These are phyloP conservation scores for Rhizoclosmatium sp. DNA, from an alignment of 192 early-diverging fungal species.

Conservation along the genomic window DNA sequence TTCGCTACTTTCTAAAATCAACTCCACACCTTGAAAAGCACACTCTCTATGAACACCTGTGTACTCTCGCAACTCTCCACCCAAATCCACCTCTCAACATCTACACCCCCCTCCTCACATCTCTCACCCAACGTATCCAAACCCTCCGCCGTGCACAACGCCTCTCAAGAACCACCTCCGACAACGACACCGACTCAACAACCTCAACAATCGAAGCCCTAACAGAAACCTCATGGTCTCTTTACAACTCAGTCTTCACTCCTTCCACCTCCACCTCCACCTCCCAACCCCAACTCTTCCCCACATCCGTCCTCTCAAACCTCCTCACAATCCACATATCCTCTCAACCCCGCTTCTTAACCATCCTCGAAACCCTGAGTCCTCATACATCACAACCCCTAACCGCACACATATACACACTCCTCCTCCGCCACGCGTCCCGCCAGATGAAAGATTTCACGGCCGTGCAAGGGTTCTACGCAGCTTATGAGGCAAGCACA, in stretches of 20 bases:
- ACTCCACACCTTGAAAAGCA: not conserved
- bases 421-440: not conserved
- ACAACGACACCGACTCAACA: not conserved
- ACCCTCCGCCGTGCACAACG: not conserved
- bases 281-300: no score
- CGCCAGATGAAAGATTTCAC: not conserved
- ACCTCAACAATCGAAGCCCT: not conserved
- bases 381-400: not conserved
- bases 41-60: not conserved
- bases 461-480: not conserved
- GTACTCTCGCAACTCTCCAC: not conserved
- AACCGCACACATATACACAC: not conserved
- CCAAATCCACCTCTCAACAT: not conserved
- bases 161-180: not conserved
- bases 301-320: no score
- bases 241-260: no score
- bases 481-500: not conserved
- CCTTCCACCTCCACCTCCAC: not conserved
- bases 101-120: not conserved
- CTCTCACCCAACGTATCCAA: not conserved
- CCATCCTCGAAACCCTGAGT: not conserved
- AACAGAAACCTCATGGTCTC: not conserved
- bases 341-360: not conserved
- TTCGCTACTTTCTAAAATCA: not conserved
- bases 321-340: not conserved